These are phyloP conservation scores for Tolypocladium capitatum DNA, from an alignment of 2,329 filamentous ascomycete genomes.

Conservation along the genomic window DNA sequence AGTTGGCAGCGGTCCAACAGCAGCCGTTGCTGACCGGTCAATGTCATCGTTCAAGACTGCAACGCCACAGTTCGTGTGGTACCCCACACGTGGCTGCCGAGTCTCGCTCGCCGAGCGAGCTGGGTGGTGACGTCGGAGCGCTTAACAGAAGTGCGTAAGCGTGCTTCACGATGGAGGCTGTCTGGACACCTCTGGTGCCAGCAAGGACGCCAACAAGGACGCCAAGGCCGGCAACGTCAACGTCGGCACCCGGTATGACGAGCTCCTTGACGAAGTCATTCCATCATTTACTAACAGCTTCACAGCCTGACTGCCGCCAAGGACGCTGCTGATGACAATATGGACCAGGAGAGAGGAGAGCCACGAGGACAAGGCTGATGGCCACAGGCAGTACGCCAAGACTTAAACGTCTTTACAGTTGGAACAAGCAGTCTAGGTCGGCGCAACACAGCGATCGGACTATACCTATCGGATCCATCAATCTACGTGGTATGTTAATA, in stretches of 20 bases:
- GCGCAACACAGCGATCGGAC: neutral
- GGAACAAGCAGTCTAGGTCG: neutral
- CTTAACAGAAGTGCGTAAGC: neutral
- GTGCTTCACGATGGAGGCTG: neutral
- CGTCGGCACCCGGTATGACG: slow-evolving; percentile 38
- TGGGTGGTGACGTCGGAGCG: neutral
- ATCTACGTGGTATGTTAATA: neutral
- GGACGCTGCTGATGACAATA: slow-evolving; percentile 36
- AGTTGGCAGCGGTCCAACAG: neutral
- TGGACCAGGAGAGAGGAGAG: slow-evolving; percentile 24
- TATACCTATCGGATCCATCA: neutral
- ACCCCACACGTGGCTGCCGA: neutral
- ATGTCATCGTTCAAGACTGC: neutral
- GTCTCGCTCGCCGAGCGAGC: neutral
- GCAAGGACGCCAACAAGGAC: slow-evolving; percentile 60
- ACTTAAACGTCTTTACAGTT: slow-evolving; percentile 8
- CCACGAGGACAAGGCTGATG: slow-evolving; percentile 28
- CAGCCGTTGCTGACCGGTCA: no score
- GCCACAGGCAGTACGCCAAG: slow-evolving; percentile 25
- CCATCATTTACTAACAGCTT: slow-evolving; percentile 13
- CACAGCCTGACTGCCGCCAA: slow-evolving; percentile 30
- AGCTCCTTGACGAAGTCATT: neutral
- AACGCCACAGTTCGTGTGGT: neutral
- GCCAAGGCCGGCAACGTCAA: slow-evolving; percentile 47
- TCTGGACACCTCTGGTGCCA: slow-evolving; percentile 30